phyloP scores from a whole-genome alignment of 2,329 filamentous ascomycete genomes.

The Exophiala xenobiotica region DNA sequence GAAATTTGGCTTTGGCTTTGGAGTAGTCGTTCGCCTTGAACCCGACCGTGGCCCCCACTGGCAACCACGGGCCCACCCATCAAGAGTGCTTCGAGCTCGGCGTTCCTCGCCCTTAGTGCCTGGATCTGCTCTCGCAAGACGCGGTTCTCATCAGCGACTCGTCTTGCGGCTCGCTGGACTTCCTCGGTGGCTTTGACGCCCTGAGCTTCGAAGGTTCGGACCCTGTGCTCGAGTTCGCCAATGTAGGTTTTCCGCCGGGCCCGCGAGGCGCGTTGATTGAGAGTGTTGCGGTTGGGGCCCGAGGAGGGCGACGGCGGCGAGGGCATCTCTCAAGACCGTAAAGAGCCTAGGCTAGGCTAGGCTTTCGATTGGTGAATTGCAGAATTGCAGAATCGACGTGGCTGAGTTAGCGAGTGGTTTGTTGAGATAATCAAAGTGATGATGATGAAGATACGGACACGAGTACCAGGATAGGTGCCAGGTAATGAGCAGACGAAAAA shows the following conservation, averaged over 20 bases:
- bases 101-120: not conserved
- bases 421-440: constrained; percentile 51
- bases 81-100: not conserved
- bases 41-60: not conserved
- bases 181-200: constrained; percentile 70
- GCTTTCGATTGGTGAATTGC: too few relatives aligned
- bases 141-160: constrained; percentile 68
- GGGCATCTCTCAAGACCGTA: not conserved
- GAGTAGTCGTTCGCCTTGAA: not conserved
- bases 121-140: constrained; percentile 44
- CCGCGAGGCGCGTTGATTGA: constrained; percentile 75
- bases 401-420: constrained; percentile 1
- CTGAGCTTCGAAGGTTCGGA: constrained; percentile 62
- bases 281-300: constrained; percentile 57
- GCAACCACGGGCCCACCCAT: not conserved
- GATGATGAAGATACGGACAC: constrained; percentile 55
- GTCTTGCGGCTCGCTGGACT: constrained; percentile 67
- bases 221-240: constrained; percentile 64
- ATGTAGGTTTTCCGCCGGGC: constrained; percentile 72
- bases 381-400: not conserved
- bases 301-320: not conserved
- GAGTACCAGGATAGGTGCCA: too few relatives aligned
- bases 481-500: too few relatives aligned
- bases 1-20: too few relatives aligned
- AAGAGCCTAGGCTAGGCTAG: not conserved